Evolutionary conservation across 805 yeast genomes (phyloP), one percentile per base, ranked within the genome.

Genomic region (Ogataea glucozyma): DNA sequence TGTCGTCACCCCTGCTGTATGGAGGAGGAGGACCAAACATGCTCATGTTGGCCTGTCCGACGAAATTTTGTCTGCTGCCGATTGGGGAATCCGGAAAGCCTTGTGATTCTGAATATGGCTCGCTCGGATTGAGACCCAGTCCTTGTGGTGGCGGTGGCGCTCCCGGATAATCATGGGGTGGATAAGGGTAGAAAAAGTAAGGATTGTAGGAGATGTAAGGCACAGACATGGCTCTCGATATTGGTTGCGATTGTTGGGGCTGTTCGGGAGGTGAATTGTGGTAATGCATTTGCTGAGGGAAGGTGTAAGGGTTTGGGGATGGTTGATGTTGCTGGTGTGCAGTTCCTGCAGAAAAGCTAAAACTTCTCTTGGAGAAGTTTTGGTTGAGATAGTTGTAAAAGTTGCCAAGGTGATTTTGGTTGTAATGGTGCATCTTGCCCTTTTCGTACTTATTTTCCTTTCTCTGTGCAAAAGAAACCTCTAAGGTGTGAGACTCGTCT

Each of bases 381-480:
- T 49, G 54, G 29, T 52, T 49, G 23, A 59, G 36, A 34, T 52
- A 57, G 17, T 50, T 52, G 51, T 60, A 60, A 19, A 61, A 51
- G 10, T 49, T 52, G 26, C 57, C 56, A 17, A 64, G 43, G 41
- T 63, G 66, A 42, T 65, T 65, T 43, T 65, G 70, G 41, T 54
- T 61, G 40, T 65, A 61, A 39, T 65, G 69, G 47, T 62, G 66
- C 21, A 64, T 40, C 39, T 51, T 54, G 14, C 68, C 70, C 31
- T 57, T 52, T 32, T 57, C 57, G 40, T 49, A 56, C 61, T 79
- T 73, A 59, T 77, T 81, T 59, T 80, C 76, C 67, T 80, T 79
- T 64, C 83, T 72, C 64, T 83, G 89, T 19, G 95, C 95, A 66
- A 86, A 79, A 35, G 91, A 83, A 27, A 86, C 90, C 27, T 51